phyloP scores from a whole-genome alignment of 2,329 filamentous ascomycete genomes.

The Sporothrix brasiliensis region DNA sequence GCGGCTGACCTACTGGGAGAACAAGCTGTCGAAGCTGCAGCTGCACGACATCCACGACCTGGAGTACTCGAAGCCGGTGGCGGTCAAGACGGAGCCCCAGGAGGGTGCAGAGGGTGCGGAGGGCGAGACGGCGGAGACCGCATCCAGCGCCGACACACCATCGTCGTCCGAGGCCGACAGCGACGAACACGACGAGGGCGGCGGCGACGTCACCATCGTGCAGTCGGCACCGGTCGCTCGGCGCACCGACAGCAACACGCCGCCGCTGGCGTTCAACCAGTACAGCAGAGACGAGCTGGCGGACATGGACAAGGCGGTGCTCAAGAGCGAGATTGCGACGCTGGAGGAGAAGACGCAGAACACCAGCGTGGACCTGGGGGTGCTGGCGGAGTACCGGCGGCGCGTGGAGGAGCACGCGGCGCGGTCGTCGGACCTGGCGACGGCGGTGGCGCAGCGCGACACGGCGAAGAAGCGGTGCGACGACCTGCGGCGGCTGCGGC shows the following conservation, averaged over 20 bases:
- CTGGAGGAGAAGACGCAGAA: slow-evolving; percentile 76
- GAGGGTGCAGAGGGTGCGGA: slow-evolving; percentile 28
- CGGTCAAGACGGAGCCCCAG: slow-evolving; percentile 39
- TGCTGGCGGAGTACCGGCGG: slow-evolving; percentile 54
- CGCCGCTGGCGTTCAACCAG: slow-evolving; percentile 64
- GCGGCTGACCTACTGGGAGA: slow-evolving; percentile 80
- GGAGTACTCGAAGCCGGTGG: slow-evolving; percentile 43
- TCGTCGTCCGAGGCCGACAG: slow-evolving; percentile 23
- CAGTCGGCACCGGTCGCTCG: slow-evolving; percentile 35
- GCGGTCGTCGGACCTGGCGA: slow-evolving; percentile 75
- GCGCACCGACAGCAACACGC: slow-evolving; percentile 39
- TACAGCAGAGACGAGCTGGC: slow-evolving; percentile 74
- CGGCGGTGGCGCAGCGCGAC: slow-evolving; percentile 77
- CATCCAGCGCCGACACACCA: not conserved
- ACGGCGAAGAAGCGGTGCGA: slow-evolving; percentile 89
- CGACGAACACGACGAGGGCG: slow-evolving; percentile 33
- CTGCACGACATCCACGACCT: slow-evolving; percentile 80
- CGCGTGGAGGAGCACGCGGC: slow-evolving; percentile 48
- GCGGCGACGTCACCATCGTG: slow-evolving; percentile 42
- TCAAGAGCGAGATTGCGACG: slow-evolving; percentile 64
- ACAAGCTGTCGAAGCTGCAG: slow-evolving; percentile 81
- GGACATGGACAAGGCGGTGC: slow-evolving; percentile 64
- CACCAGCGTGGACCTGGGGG: slow-evolving; percentile 82
- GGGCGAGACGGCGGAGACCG: slow-evolving; percentile 17
- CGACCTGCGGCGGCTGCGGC: slow-evolving; percentile 82